Evolutionary conservation across 179 eudicot species (phyloP).

Genomic region (Silene vulgaris): DNA sequence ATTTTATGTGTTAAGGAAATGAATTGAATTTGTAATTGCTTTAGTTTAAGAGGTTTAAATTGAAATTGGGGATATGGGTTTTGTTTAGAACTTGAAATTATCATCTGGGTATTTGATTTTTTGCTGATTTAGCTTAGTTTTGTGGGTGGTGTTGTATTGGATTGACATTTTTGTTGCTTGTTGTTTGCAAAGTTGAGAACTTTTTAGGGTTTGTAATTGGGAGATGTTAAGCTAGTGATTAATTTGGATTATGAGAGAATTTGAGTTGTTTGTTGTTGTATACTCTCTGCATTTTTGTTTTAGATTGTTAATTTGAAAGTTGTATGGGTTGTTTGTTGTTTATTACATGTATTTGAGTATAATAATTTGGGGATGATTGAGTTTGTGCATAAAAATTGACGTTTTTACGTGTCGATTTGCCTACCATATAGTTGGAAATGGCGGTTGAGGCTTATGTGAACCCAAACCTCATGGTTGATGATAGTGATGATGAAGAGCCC

Average conservation of each 20-base stretch:
- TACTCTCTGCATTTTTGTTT: conserved; percentile 3
- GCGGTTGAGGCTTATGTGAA: conserved; percentile 41
- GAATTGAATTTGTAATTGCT: background rate
- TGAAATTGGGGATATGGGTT: conserved; percentile 26
- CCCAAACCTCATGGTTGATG: conserved; percentile 31
- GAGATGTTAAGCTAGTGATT: conserved; percentile 9
- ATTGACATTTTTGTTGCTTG: conserved; percentile 3
- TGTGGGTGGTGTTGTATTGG: background rate
- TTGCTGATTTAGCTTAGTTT: conserved; percentile 24
- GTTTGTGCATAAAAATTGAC: conserved; percentile 18
- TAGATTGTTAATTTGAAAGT: background rate
- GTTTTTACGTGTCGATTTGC: conserved; percentile 24
- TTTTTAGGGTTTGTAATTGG: conserved; percentile 28
- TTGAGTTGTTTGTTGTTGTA: conserved; percentile 13
- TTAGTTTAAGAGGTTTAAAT: background rate
- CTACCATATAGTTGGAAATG: conserved; percentile 32
- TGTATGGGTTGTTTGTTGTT: background rate
- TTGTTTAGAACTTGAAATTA: conserved; percentile 8
- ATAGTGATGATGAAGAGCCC: conserved; percentile 58
- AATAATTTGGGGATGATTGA: background rate
- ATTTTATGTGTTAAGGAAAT: background rate
- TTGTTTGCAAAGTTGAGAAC: conserved; percentile 13
- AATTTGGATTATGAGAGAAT: background rate
- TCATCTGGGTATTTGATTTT: conserved; percentile 17
- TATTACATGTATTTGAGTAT: background rate